Evolutionary conservation across 768 basidiomycete genomes (phyloP), one percentile per base, ranked within the genome.

Genomic region (Dioszegia hungarica): DNA sequence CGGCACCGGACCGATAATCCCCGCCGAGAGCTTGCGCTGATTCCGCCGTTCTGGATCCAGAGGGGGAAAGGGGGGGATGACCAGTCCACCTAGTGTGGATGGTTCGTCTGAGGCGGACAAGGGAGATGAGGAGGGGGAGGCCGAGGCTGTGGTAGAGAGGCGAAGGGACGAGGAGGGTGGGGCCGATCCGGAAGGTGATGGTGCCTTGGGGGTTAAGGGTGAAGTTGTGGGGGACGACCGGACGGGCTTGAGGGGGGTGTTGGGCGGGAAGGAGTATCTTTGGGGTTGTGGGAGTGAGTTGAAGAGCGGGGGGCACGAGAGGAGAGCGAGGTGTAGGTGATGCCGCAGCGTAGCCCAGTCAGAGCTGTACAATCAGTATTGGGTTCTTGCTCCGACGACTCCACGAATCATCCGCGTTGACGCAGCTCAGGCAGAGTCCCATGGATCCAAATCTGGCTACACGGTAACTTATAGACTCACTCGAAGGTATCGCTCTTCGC

Each of bases 31-130:
- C 46, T 15, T 31, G 38, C 33, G 54, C 24, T 20, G 25, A 22
- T 48, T 56, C 24, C 70, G 44, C 17, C 70, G 44, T 37, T 50
- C 49, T 2, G 59, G 57, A 48, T 66, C 67, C 17, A 69, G 53
- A 5, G 71, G 73, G 3, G 75, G 73, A 43, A 73, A 74, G 24
- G 75, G 75, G 9, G 71, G 63, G 15, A 76, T 63, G 36, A 76
- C 64, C 40, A 74, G 41, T 14, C 75, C 75, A 17, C 75, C 75
- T 0, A 36, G 44, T 5, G 75, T 76, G 1, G 71, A 73, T 14
- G 75, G 71, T 24, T 61, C 51, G 24, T 41, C 56, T 2, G 31
- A 34, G 5, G 41, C 29, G 10, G 41, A 6, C 22, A 33, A 55
- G 19, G 46, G 27, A 12, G 43, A 41, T 2, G 48, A 9, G 6